Conservation (phyloP, 257 asterid genomes). For the Solanum medicagineum region DNA sequence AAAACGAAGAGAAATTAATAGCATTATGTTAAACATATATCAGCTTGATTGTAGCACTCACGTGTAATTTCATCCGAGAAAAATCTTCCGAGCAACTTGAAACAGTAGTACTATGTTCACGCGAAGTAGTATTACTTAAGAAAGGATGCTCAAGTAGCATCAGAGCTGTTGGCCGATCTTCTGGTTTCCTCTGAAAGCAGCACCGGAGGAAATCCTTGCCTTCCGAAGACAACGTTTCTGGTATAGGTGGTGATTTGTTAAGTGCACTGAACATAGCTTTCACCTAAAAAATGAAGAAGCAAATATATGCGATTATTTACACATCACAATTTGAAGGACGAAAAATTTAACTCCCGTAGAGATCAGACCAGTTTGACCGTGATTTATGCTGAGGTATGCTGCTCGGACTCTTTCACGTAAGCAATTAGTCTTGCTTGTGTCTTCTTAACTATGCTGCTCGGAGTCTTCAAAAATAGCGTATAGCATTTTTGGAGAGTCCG, state of each 20-base stretch:
- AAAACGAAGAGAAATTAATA: background rate
- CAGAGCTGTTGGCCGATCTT: conserved; percentile 57
- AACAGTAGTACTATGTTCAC: conserved; percentile 13
- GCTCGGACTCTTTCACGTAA: background rate
- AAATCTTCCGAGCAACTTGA: conserved; percentile 27
- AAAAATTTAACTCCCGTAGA: background rate
- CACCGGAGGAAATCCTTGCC: conserved; percentile 67
- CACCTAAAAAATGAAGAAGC: conserved; percentile 18
- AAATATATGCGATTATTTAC: background rate
- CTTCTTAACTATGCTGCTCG: background rate
- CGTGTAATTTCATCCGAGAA: conserved; percentile 26
- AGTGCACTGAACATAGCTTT: conserved; percentile 87
- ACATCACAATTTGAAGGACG: background rate
- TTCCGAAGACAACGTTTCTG: conserved; percentile 53
- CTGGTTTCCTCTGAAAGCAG: conserved; percentile 69
- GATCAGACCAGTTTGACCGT: background rate
- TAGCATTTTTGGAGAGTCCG: background rate
- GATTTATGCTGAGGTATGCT: background rate
- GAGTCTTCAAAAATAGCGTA: background rate
- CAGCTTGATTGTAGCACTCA: conserved; percentile 6
- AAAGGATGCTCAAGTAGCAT: conserved; percentile 62
- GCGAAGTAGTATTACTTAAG: conserved; percentile 16
- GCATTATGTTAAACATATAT: background rate
- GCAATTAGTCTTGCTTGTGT: too few relatives aligned
- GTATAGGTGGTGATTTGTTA: conserved; percentile 61